A percentile compares a stretch with the other conserved stretches of the same genome.
These are phyloP conservation scores for Boletus subparvulus DNA, from an alignment of 768 basidiomycete species.

Conservation along the genomic window DNA sequence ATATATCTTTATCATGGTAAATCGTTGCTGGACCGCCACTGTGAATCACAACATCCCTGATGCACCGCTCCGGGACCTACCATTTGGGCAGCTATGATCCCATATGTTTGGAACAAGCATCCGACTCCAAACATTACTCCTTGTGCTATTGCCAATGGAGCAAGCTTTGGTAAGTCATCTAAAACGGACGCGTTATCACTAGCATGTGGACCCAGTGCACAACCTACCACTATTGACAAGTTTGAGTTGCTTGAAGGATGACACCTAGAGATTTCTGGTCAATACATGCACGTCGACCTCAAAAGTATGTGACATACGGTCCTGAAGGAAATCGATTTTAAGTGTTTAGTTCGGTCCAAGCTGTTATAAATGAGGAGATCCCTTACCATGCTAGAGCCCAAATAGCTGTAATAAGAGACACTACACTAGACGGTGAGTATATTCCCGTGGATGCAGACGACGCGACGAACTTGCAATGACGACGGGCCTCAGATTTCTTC, in stretches of 20 bases:
- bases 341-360: background rate
- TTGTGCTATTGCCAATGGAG: slow-evolving; percentile 55
- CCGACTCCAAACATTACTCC: slow-evolving; percentile 56
- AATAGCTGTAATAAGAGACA: slow-evolving; percentile 46
- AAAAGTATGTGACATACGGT: slow-evolving; percentile 16
- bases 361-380: no score
- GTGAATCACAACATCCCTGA: background rate
- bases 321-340: slow-evolving; percentile 7
- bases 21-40: slow-evolving; percentile 47
- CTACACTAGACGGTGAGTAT: slow-evolving; percentile 20
- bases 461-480: slow-evolving; percentile 45
- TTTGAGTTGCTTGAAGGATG: slow-evolving; percentile 56
- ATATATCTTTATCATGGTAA: slow-evolving; percentile 53
- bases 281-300: background rate
- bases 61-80: slow-evolving; percentile 39
- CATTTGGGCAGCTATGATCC: slow-evolving; percentile 46
- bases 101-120: slow-evolving; percentile 54
- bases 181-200: slow-evolving; percentile 18
- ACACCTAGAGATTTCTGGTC: slow-evolving; percentile 43
- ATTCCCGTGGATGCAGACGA: background rate
- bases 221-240: slow-evolving; percentile 50
- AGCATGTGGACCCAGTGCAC: background rate
- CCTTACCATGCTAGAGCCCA: slow-evolving; percentile 67
- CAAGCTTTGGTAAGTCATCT: slow-evolving; percentile 46
- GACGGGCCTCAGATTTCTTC: slow-evolving; percentile 57